phyloP scores from a whole-genome alignment of 192 early-diverging fungal genomes.

The Linnemannia zychae region DNA sequence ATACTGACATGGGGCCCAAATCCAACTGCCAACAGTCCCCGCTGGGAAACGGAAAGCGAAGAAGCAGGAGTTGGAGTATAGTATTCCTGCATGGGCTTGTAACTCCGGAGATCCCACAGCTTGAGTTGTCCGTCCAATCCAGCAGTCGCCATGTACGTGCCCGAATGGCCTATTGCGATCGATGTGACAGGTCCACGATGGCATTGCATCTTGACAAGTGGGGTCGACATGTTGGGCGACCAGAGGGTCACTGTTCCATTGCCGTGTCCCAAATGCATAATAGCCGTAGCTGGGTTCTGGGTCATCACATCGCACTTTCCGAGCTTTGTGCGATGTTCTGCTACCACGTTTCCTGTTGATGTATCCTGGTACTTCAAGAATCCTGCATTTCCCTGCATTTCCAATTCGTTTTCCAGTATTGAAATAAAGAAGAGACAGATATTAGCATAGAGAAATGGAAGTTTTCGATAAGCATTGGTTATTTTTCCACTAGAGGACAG shows the following conservation, averaged over 20 bases:
- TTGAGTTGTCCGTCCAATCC: slow-evolving; percentile 93
- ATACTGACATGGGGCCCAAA: slow-evolving; percentile 85
- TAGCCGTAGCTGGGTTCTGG: slow-evolving; percentile 92
- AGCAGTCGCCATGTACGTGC: slow-evolving; percentile 91
- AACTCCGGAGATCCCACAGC: slow-evolving; percentile 94
- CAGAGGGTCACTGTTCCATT: slow-evolving; percentile 94
- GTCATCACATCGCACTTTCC: slow-evolving; percentile 87
- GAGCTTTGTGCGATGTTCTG: slow-evolving; percentile 81
- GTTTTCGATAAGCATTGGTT: too few relatives aligned
- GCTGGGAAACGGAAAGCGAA: slow-evolving; percentile 85
- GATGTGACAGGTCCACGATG: slow-evolving; percentile 89
- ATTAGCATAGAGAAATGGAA: background rate
- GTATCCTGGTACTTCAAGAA: slow-evolving; percentile 94
- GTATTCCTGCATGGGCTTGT: slow-evolving; percentile 85
- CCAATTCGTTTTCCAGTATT: background rate
- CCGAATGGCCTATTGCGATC: slow-evolving; percentile 84
- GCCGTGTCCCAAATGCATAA: slow-evolving; percentile 91
- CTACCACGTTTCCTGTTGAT: slow-evolving; percentile 88
- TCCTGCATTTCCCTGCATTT: slow-evolving; percentile 77
- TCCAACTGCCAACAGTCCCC: slow-evolving; percentile 86
- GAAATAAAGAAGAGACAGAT: background rate
- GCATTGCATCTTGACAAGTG: slow-evolving; percentile 95
- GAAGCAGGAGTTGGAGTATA: slow-evolving; percentile 82
- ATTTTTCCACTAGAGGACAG: background rate
- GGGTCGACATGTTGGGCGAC: slow-evolving; percentile 86